Evolutionary conservation across 2,329 filamentous ascomycete genomes (phyloP).

Genomic region (Periconia macrospinosa): DNA sequence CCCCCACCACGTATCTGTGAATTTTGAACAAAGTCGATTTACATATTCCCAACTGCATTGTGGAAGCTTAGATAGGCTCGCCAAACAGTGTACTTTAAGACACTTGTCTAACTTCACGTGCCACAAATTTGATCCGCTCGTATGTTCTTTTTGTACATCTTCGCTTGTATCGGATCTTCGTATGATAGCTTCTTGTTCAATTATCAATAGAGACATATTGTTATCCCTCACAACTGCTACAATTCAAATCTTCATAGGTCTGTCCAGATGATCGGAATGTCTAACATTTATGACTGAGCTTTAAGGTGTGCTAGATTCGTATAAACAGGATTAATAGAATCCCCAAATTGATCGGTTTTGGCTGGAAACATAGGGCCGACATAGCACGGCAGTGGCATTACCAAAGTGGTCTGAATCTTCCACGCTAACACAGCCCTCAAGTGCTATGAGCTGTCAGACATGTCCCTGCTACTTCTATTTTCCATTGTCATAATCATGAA

Average conservation of each 20-base stretch:
- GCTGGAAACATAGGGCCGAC: too few species aligned
- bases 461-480: too few species aligned
- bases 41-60: too few species aligned
- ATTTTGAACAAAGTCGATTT: too few species aligned
- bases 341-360: too few species aligned
- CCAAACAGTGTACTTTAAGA: too few species aligned
- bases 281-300: background rate
- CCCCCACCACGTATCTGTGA: too few species aligned
- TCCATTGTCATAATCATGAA: background rate
- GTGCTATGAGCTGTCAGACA: too few species aligned
- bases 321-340: background rate
- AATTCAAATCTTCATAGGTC: background rate
- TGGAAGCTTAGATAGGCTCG: too few species aligned
- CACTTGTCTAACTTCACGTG: too few species aligned
- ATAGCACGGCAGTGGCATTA: background rate
- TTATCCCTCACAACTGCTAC: background rate
- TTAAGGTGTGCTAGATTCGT: background rate
- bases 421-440: background rate
- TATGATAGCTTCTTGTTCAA: background rate
- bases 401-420: background rate
- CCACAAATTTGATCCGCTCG: too few species aligned
- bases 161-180: background rate
- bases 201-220: too few species aligned
- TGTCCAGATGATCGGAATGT: background rate
- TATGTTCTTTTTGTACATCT: slow-evolving; percentile 3